A percentile compares a stretch with the other conserved stretches of the same genome.
phyloP scores from a whole-genome alignment of 306 rosid genomes.

The Rosa rugosa region DNA sequence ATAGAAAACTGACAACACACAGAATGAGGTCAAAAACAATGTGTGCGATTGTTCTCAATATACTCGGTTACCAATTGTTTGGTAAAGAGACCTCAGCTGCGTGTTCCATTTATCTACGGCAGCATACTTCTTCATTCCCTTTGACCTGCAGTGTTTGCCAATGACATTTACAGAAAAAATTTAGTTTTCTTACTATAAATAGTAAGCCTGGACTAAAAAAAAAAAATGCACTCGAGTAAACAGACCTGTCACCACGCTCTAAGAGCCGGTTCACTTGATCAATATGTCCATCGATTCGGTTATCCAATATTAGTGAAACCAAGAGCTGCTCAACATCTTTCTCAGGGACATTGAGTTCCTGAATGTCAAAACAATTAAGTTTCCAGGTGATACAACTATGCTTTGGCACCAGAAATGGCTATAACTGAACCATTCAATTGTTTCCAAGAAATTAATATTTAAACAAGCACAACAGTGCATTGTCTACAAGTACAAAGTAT shows the following conservation, averaged over 20 bases:
- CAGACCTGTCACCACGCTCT: slow-evolving; percentile 84
- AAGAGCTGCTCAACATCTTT: slow-evolving; percentile 50
- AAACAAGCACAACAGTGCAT: too few relatives aligned
- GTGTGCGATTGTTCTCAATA: slow-evolving; percentile 17
- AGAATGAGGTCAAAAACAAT: not conserved
- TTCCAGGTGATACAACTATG: not conserved
- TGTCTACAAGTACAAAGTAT: not conserved
- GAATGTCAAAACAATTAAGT: slow-evolving; percentile 5
- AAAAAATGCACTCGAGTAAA: not conserved
- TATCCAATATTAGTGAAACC: slow-evolving; percentile 74
- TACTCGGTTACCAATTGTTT: slow-evolving; percentile 70
- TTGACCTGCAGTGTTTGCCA: not conserved
- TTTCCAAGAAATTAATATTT: not conserved
- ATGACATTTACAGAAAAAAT: not conserved
- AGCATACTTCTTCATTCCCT: slow-evolving; percentile 12
- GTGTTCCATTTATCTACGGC: slow-evolving; percentile 65
- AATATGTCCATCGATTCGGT: slow-evolving; percentile 90
- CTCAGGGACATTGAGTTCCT: slow-evolving; percentile 58
- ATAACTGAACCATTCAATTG: not conserved
- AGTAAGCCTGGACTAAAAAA: slow-evolving; percentile 22
- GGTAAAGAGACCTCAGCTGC: too few relatives aligned
- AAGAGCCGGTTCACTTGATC: slow-evolving; percentile 93
- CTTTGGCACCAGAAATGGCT: not conserved
- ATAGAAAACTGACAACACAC: slow-evolving; percentile 2
- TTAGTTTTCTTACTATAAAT: not conserved